Evolutionary conservation across 306 rosid genomes (phyloP).

Genomic region (Prunus mira): DNA sequence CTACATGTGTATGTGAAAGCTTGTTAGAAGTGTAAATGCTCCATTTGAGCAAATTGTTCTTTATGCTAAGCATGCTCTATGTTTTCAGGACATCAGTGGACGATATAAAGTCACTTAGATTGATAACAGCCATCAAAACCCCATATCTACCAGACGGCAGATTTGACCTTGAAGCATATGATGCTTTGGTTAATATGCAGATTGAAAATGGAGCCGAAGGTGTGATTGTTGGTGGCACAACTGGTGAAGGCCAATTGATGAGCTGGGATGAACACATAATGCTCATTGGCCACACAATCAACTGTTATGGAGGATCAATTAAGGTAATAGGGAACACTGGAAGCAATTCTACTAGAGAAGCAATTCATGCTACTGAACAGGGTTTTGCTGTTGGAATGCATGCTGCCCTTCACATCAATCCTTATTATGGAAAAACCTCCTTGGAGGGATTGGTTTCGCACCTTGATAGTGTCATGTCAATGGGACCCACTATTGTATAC

Average conservation of each 20-base stretch:
- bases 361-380: conserved; percentile 91
- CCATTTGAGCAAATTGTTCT: not conserved
- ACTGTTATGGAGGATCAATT: conserved; percentile 84
- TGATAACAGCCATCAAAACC: conserved; percentile 90
- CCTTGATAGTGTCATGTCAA: conserved; percentile 65
- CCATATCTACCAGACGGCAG: conserved; percentile 97
- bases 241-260: conserved; percentile 95
- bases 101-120: conserved; percentile 65
- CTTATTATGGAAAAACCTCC: conserved; percentile 94
- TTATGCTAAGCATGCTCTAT: conserved; percentile 3
- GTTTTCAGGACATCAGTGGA: conserved; percentile 76
- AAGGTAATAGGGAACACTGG: conserved; percentile 93
- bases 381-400: conserved; percentile 99
- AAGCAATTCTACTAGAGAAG: conserved; percentile 93
- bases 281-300: conserved; percentile 90
- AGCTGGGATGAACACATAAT: conserved; percentile 98
- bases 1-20: not conserved
- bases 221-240: conserved; percentile 90
- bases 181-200: conserved; percentile 70
- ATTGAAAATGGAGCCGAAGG: conserved; percentile 73
- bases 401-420: conserved; percentile 95
- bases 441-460: conserved; percentile 71
- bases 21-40: not conserved
- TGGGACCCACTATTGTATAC: conserved; percentile 91
- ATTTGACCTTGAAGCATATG: conserved; percentile 93